Conservation (phyloP, 305 asterid genomes). For the Fraxinus velutina region DNA sequence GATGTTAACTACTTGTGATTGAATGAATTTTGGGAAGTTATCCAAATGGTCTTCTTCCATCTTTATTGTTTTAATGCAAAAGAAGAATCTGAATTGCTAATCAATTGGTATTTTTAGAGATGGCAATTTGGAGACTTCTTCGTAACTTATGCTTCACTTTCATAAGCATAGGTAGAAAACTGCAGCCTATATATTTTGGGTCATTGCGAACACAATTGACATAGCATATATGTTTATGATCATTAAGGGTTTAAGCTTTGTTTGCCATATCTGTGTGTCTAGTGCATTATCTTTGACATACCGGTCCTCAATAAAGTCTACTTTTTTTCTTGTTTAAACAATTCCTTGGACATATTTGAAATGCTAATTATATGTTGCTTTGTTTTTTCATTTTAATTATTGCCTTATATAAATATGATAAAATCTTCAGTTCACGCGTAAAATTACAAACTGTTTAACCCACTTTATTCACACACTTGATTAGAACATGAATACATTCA, state of each 20-base stretch:
- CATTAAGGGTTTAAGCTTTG: neutral
- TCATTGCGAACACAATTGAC: neutral
- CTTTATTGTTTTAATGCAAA: neutral
- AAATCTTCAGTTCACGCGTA: neutral
- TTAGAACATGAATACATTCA: neutral
- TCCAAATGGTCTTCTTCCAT: neutral
- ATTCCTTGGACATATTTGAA: neutral
- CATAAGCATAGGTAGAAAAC: no score
- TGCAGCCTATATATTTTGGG: no score
- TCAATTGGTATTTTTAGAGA: no score
- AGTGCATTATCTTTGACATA: neutral
- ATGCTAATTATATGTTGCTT: neutral
- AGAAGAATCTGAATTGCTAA: no score
- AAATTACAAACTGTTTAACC: neutral
- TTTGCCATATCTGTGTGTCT: neutral
- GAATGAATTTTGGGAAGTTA: neutral
- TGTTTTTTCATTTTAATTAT: neutral
- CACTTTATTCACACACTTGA: neutral
- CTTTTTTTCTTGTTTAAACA: neutral
- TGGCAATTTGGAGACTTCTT: no score
- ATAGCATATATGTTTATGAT: neutral
- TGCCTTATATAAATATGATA: neutral
- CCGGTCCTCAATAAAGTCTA: neutral
- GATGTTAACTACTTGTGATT: neutral
- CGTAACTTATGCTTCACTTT: no score